Conservation (phyloP, 129 eudicot genomes). For the Rutidosis leptorrhynchoides region DNA sequence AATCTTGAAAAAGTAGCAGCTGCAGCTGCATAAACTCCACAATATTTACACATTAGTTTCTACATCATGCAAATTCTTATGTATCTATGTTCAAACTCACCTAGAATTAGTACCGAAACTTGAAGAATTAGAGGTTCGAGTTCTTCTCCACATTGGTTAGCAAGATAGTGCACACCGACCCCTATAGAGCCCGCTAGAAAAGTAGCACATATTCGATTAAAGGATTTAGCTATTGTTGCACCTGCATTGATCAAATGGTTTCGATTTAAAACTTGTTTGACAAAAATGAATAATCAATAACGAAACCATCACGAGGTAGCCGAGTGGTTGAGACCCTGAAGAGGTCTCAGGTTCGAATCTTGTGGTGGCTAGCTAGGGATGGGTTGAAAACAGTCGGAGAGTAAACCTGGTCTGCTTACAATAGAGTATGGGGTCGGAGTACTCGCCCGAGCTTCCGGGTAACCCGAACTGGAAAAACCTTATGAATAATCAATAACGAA, state of each 20-base stretch:
- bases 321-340: no score
- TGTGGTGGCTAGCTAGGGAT: no score
- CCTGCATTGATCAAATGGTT: constrained; percentile 42
- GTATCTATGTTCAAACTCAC: constrained; percentile 28
- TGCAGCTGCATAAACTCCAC: constrained; percentile 47
- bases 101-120: constrained; percentile 61
- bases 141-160: constrained; percentile 60
- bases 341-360: no score
- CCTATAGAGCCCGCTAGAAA: constrained; percentile 73
- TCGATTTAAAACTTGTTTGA: background rate
- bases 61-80: constrained; percentile 11
- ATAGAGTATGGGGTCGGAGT: no score
- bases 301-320: no score
- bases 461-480: no score
- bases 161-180: constrained; percentile 80
- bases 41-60: constrained; percentile 24
- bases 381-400: no score
- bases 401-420: no score
- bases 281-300: background rate
- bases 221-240: constrained; percentile 66
- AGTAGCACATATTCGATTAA: constrained; percentile 66
- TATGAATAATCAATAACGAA: background rate
- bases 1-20: constrained; percentile 80
- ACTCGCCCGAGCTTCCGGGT: no score
- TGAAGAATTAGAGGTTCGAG: constrained; percentile 72